A percentile compares a stretch with the other conserved stretches of the same genome.
Conservation (phyloP, 164 flowering plant species). For the Warburgia ugandensis region DNA sequence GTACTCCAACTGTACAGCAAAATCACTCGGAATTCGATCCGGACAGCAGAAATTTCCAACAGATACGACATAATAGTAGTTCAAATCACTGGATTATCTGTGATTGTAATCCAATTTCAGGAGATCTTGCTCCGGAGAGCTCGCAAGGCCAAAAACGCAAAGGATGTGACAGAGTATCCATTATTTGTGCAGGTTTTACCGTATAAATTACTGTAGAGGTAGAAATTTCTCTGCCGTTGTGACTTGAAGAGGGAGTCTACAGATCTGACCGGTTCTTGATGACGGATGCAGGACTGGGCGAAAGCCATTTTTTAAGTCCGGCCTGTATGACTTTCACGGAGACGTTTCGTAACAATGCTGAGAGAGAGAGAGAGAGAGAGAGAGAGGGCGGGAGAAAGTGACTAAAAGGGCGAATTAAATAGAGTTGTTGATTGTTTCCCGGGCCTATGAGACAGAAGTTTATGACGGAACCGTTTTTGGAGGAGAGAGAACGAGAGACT, state of each 20-base stretch:
- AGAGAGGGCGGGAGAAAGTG: too few species aligned
- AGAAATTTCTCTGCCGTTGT: neutral
- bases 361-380: neutral
- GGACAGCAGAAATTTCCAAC: too few species aligned
- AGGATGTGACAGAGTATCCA: too few species aligned
- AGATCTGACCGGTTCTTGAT: conserved; percentile 1
- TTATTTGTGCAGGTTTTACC: too few species aligned
- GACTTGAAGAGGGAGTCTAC: neutral
- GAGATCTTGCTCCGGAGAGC: neutral
- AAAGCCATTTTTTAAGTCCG: neutral
- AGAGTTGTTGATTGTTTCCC: too few species aligned
- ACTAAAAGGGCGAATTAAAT: too few species aligned
- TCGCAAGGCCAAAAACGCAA: too few species aligned
- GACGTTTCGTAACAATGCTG: neutral
- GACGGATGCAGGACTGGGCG: neutral
- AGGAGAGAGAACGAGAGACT: too few species aligned
- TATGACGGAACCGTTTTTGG: too few species aligned
- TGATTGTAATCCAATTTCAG: neutral
- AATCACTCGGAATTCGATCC: too few species aligned
- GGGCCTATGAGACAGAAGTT: too few species aligned
- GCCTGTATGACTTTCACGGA: neutral
- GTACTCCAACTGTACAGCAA: too few species aligned
- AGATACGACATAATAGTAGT: neutral
- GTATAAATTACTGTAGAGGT: neutral
- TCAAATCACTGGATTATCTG: neutral